These are phyloP conservation scores for Solanum phureja DNA, from an alignment of 257 asterid genomes.

Conservation along the genomic window DNA sequence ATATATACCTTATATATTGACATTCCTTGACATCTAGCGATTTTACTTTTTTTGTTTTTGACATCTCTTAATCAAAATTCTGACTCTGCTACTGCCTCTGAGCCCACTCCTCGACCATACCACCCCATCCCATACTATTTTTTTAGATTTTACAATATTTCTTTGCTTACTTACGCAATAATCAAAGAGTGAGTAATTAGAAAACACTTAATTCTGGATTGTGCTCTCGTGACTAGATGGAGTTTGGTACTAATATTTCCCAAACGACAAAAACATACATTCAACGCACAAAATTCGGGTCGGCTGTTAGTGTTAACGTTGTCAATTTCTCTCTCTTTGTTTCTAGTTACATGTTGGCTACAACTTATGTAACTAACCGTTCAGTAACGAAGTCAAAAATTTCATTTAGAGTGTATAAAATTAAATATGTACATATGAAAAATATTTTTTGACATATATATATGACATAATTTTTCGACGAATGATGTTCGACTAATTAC, in stretches of 20 bases:
- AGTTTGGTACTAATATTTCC: background rate
- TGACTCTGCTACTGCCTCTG: background rate
- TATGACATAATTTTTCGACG: rapidly evolving
- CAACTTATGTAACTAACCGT: background rate
- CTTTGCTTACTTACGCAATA: background rate
- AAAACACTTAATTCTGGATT: background rate
- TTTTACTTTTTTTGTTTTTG: too few species aligned
- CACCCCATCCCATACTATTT: background rate
- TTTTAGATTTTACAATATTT: background rate
- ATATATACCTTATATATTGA: too few species aligned
- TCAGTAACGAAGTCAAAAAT: background rate
- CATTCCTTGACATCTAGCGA: background rate
- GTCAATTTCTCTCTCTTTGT: background rate
- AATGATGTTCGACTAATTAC: background rate
- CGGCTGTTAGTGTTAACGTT: background rate
- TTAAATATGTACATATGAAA: background rate
- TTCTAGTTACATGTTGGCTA: background rate
- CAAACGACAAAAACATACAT: background rate
- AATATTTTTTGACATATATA: too few species aligned
- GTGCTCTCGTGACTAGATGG: background rate
- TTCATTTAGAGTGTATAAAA: background rate
- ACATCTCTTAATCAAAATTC: too few species aligned
- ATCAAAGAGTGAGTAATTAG: background rate
- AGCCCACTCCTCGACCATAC: background rate
- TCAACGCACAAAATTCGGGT: background rate